Evolutionary conservation across 2,329 filamentous ascomycete genomes (phyloP).

Genomic region (Fusarium subglutinans): DNA sequence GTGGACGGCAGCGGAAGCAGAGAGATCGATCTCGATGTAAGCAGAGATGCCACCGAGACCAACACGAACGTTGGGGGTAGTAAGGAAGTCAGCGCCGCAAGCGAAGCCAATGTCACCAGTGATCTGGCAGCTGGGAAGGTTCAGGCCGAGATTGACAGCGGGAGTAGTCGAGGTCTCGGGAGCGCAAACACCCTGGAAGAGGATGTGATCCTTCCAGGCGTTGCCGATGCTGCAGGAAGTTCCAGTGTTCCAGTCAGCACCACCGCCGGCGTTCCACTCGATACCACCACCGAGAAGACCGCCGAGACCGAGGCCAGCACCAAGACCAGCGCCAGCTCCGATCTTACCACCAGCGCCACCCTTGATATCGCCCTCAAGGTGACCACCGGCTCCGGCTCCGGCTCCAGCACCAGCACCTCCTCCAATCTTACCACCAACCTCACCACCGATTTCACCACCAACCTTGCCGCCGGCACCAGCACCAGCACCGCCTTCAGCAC

Average conservation of each 20-base stretch:
- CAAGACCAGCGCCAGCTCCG: not conserved
- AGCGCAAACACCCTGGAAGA: slow-evolving; percentile 33
- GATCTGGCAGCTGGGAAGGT: slow-evolving; percentile 50
- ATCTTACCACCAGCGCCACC: not conserved
- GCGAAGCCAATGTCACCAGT: slow-evolving; percentile 57
- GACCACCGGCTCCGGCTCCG: not conserved
- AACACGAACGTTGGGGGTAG: slow-evolving; percentile 54
- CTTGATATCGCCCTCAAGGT: not conserved
- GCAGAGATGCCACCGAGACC: slow-evolving; percentile 61
- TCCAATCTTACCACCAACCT: not conserved
- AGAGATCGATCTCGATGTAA: slow-evolving; percentile 60
- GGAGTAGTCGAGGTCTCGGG: slow-evolving; percentile 29
- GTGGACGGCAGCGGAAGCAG: slow-evolving; percentile 54
- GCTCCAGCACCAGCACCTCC: not conserved
- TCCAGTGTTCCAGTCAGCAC: slow-evolving; percentile 5
- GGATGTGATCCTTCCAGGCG: slow-evolving; percentile 25
- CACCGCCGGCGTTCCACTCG: slow-evolving; percentile 7
- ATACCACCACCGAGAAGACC: slow-evolving; percentile 10
- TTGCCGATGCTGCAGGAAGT: slow-evolving; percentile 30
- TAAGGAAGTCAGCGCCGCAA: slow-evolving; percentile 52
- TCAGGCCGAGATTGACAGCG: slow-evolving; percentile 38
- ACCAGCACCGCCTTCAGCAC: not conserved
- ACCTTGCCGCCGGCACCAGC: not conserved
- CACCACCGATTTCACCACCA: not conserved
- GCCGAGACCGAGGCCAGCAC: not conserved